Conservation (phyloP, 192 early-diverging fungal genomes). For the Pecoramyces ruminantium region DNA sequence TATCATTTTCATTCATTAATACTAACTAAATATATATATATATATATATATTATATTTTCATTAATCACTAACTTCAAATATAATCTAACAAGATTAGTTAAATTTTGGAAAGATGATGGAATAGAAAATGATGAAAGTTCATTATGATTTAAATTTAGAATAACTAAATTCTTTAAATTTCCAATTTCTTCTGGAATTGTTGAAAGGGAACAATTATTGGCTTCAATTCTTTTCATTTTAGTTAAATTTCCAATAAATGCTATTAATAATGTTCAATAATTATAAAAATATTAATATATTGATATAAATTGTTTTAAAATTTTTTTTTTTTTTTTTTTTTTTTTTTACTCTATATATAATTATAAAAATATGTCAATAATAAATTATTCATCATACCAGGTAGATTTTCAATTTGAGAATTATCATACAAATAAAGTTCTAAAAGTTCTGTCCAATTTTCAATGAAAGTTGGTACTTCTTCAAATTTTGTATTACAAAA, state of each 20-base stretch:
- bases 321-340: no score
- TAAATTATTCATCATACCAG: not conserved
- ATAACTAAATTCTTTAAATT: not conserved
- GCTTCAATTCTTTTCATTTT: slow-evolving; percentile 1
- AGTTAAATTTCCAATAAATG: not conserved
- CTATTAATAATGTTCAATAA: not conserved
- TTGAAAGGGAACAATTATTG: not conserved
- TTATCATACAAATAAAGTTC: slow-evolving; percentile 6
- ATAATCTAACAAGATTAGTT: not conserved
- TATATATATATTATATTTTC: no score
- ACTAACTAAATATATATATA: not conserved
- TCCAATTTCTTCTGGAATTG: slow-evolving; percentile 3
- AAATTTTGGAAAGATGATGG: slow-evolving; percentile 1
- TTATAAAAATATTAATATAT: no score
- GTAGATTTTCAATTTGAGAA: slow-evolving; percentile 4
- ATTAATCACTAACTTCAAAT: not conserved
- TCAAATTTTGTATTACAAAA: slow-evolving; percentile 5
- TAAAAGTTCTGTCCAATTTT: not conserved
- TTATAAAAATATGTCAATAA: no score
- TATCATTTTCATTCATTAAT: no score
- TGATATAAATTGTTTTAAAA: no score
- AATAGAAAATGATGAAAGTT: slow-evolving; percentile 4
- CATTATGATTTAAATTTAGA: not conserved
- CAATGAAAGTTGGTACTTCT: not conserved
- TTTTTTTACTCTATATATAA: no score